phyloP scores from a whole-genome alignment of 768 basidiomycete genomes.

The Dacryopinax spathularia region DNA sequence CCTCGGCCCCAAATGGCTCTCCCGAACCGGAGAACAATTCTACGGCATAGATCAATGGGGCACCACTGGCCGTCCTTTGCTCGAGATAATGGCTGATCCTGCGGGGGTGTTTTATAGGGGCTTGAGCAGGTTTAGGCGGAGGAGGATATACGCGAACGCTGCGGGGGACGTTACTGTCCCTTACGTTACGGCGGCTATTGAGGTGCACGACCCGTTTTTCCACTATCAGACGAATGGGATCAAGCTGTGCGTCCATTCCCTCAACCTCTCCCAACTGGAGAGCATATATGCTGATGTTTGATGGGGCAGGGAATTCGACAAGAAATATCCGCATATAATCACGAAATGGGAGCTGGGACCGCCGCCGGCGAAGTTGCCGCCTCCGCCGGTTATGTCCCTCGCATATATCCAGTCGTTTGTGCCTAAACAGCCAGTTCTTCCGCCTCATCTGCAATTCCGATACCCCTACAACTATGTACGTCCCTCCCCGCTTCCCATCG shows the following conservation, averaged over 20 bases:
- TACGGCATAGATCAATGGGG: slow-evolving; percentile 63
- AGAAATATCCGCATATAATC: slow-evolving; percentile 44
- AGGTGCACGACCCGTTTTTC: slow-evolving; percentile 50
- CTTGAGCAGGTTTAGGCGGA: slow-evolving; percentile 47
- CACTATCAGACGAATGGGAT: slow-evolving; percentile 43
- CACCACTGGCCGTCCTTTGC: slow-evolving; percentile 45
- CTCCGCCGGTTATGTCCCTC: slow-evolving; percentile 28
- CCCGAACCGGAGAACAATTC: slow-evolving; percentile 69
- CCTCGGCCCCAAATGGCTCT: slow-evolving; percentile 55
- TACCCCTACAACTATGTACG: slow-evolving; percentile 65
- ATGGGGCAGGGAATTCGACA: slow-evolving; percentile 36
- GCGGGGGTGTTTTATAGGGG: slow-evolving; percentile 66
- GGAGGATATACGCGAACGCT: slow-evolving; percentile 73
- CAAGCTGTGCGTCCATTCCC: slow-evolving; percentile 44
- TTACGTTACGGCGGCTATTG: slow-evolving; percentile 63
- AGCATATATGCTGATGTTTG: too few species aligned
- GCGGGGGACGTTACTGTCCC: slow-evolving; percentile 63
- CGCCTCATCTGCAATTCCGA: slow-evolving; percentile 41
- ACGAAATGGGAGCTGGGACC: slow-evolving; percentile 36
- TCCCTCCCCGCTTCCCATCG: slow-evolving; percentile 6
- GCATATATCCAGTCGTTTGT: slow-evolving; percentile 34
- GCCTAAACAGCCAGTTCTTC: slow-evolving; percentile 34
- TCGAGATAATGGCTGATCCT: slow-evolving; percentile 68
- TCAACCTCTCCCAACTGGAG: background rate
- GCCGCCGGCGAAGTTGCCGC: slow-evolving; percentile 27